Evolutionary conservation across 495 filamentous ascomycete genomes (phyloP).

Genomic region (Talaromyces thailandensis): DNA sequence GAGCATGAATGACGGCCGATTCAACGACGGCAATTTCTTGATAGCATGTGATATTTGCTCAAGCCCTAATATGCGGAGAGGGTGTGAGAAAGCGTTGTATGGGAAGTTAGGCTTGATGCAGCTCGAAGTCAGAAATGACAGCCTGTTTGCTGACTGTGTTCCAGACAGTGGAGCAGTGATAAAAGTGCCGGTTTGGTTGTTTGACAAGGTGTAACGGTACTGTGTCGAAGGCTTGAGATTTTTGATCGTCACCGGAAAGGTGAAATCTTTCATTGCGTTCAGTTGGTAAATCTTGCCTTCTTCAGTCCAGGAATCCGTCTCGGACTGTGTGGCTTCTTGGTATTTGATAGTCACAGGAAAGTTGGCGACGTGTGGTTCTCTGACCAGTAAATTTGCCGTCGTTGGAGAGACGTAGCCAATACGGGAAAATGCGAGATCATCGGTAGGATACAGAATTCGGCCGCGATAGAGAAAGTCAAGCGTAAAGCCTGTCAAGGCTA

Average conservation of each 20-base stretch:
- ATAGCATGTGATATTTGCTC: conserved; percentile 48
- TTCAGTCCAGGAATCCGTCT: conserved; percentile 47
- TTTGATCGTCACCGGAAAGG: conserved; percentile 49
- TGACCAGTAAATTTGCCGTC: conserved; percentile 70
- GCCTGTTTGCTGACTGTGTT: conserved; percentile 48
- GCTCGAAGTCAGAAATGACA: conserved; percentile 84
- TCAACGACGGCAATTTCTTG: conserved; percentile 51
- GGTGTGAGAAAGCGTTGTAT: conserved; percentile 73
- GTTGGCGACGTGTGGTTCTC: conserved; percentile 68
- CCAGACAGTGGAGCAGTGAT: conserved; percentile 62
- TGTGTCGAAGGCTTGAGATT: conserved; percentile 49
- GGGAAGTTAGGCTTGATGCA: conserved; percentile 89
- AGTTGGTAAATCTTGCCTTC: conserved; percentile 56
- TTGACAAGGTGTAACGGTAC: conserved; percentile 77
- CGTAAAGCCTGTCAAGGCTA: conserved; percentile 51
- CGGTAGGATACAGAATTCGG: conserved; percentile 51
- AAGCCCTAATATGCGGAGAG: conserved; percentile 72
- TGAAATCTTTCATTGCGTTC: conserved; percentile 73
- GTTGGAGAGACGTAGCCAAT: conserved; percentile 78
- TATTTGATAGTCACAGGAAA: conserved; percentile 67
- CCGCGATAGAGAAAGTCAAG: conserved; percentile 69
- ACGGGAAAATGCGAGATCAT: conserved; percentile 75
- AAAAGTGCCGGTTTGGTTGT: conserved; percentile 71
- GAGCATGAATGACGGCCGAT: conserved; percentile 73
- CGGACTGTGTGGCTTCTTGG: conserved; percentile 22